phyloP scores from a whole-genome alignment of 2,329 filamentous ascomycete species.

The Trichoderma cornu-damae region DNA sequence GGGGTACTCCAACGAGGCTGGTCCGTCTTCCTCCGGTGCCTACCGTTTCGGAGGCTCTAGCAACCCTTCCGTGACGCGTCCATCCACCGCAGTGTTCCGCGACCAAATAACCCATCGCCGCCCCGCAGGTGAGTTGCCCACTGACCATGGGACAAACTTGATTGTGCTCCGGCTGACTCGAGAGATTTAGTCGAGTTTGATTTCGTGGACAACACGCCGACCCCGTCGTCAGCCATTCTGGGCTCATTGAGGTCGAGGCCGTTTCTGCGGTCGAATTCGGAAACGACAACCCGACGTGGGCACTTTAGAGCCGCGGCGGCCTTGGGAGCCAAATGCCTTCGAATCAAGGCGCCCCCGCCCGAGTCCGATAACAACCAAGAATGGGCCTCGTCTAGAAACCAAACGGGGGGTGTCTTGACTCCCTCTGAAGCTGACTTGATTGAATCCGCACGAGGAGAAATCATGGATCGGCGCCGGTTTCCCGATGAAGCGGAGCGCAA shows the following conservation, averaged over 20 bases:
- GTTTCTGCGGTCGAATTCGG: neutral
- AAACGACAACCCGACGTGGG: neutral
- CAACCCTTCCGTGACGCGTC: neutral
- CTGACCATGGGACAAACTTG: no score
- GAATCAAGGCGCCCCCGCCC: constrained; percentile 4
- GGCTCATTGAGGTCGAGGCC: neutral
- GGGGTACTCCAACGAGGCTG: constrained; percentile 2
- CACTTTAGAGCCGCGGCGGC: constrained; percentile 11
- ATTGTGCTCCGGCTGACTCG: neutral
- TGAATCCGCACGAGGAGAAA: constrained; percentile 29
- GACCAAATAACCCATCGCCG: neutral
- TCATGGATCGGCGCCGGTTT: constrained; percentile 28
- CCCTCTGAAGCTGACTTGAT: constrained; percentile 27
- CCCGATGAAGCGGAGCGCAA: constrained; percentile 28
- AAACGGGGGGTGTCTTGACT: neutral
- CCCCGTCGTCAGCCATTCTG: constrained; percentile 17
- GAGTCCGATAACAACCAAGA: neutral
- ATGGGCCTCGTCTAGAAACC: neutral
- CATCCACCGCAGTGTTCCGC: constrained; percentile 1
- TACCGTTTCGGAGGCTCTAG: neutral
- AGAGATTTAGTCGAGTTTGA: neutral
- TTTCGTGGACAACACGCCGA: neutral
- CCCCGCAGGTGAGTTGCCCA: neutral
- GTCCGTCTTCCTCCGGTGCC: neutral
- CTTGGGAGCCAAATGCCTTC: constrained; percentile 11